These are phyloP conservation scores for Pseudognaphalium luteoalbum DNA, from an alignment of 129 eudicot genomes.

Conservation along the genomic window DNA sequence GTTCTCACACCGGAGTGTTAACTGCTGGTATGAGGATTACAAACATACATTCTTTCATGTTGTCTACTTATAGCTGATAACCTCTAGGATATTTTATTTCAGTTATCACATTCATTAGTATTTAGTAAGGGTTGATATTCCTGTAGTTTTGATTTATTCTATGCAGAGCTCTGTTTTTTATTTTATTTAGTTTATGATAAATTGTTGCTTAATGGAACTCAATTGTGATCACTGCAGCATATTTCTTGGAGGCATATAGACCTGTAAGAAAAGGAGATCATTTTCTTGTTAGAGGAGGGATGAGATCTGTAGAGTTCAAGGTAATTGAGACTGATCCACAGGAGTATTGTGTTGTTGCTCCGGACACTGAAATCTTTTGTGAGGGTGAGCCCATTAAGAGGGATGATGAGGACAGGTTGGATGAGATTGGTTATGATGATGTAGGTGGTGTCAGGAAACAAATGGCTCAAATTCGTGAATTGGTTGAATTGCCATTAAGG, in stretches of 20 bases:
- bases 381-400: constrained; percentile 82
- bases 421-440: constrained; percentile 82
- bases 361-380: constrained; percentile 80
- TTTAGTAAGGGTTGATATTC: not conserved
- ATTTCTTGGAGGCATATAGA: constrained; percentile 70
- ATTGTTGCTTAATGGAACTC: not conserved
- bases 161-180: not conserved
- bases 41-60: not conserved
- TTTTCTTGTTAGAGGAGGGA: constrained; percentile 80
- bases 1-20: too few species aligned
- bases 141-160: constrained; percentile 4
- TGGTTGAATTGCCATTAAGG: constrained; percentile 71
- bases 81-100: not conserved
- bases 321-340: constrained; percentile 80
- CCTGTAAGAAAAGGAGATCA: constrained; percentile 81
- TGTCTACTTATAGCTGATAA: not conserved
- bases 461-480: constrained; percentile 83
- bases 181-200: not conserved
- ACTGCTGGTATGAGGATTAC: too few species aligned
- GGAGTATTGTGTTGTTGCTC: constrained; percentile 84
- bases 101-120: not conserved
- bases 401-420: constrained; percentile 73
- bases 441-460: constrained; percentile 87
- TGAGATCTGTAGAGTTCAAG: constrained; percentile 81
- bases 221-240: constrained; percentile 46